Evolutionary conservation across 2,329 filamentous ascomycete species (phyloP).

Genomic region (Neophaeococcomyces aloes): DNA sequence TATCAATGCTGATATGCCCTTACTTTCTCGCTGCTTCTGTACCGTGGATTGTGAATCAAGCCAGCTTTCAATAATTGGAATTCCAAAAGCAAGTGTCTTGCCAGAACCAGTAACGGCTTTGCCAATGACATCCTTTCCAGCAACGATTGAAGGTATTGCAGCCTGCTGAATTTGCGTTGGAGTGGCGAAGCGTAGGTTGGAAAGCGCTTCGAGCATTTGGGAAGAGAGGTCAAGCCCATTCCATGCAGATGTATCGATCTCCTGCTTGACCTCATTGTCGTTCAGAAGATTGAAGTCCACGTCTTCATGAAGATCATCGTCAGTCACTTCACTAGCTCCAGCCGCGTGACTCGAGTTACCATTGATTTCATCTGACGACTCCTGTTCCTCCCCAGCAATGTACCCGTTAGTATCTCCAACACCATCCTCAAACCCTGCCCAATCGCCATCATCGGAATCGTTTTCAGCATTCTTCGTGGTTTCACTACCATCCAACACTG

Average conservation of each 20-base stretch:
- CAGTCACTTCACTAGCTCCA: slow-evolving; percentile 20
- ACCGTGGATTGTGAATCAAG: slow-evolving; percentile 37
- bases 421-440: slow-evolving; percentile 54
- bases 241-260: slow-evolving; percentile 69
- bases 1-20: slow-evolving; percentile 60
- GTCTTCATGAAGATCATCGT: slow-evolving; percentile 10
- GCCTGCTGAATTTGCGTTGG: slow-evolving; percentile 74
- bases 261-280: slow-evolving; percentile 38
- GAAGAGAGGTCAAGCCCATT: slow-evolving; percentile 61
- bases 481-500: slow-evolving; percentile 16
- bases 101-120: slow-evolving; percentile 95
- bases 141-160: slow-evolving; percentile 70
- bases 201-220: slow-evolving; percentile 60
- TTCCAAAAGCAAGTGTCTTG: slow-evolving; percentile 89
- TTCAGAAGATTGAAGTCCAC: slow-evolving; percentile 21
- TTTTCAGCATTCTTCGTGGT: slow-evolving; percentile 22
- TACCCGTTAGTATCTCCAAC: slow-evolving; percentile 18
- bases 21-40: slow-evolving; percentile 11
- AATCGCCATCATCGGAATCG: slow-evolving; percentile 43
- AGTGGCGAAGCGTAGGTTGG: slow-evolving; percentile 65
- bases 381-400: slow-evolving; percentile 15
- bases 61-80: slow-evolving; percentile 82
- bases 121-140: slow-evolving; percentile 82
- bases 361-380: slow-evolving; percentile 18
- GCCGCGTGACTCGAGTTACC: slow-evolving; percentile 21